Percentiles rank a stretch among this genome's conserved stretches.
These are phyloP conservation scores for Teratosphaeriaceae sp. DNA, from an alignment of 2,329 filamentous ascomycete species.

Conservation along the genomic window DNA sequence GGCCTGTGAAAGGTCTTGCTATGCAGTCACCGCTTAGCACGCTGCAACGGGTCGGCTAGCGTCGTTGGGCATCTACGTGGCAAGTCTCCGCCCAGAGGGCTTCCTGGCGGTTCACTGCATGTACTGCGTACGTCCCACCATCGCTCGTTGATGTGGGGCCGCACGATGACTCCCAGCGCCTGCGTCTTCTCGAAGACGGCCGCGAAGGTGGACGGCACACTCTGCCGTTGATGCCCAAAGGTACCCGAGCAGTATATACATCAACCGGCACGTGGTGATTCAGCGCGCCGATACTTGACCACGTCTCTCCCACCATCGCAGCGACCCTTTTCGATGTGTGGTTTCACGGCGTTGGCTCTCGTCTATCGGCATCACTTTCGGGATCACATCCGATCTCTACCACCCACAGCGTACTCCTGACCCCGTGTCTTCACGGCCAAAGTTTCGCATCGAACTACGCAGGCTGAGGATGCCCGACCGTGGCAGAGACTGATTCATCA, in stretches of 20 bases:
- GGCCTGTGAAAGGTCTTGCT: not conserved
- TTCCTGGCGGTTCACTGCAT: no score
- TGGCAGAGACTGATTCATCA: constrained; percentile 4
- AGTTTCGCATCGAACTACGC: not conserved
- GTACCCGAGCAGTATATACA: not conserved
- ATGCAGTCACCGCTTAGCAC: constrained; percentile 4
- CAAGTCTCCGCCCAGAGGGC: no score
- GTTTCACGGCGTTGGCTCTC: no score
- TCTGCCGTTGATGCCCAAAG: not conserved
- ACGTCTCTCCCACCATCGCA: no score
- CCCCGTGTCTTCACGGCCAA: constrained; percentile 3
- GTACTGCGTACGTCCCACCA: constrained; percentile 4
- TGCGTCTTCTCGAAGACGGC: not conserved
- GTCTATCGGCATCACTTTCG: no score
- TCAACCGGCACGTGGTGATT: no score
- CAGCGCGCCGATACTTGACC: no score
- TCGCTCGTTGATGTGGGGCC: no score
- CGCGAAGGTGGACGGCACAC: no score
- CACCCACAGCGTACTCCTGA: not conserved
- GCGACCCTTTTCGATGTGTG: no score
- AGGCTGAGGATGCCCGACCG: constrained; percentile 6
- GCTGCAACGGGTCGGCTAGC: constrained; percentile 8
- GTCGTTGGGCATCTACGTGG: constrained; percentile 10
- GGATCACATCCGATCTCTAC: not conserved
- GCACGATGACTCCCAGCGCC: not conserved